Evolutionary conservation across 768 basidiomycete species (phyloP).

Genomic region (Chalciporus chontae): DNA sequence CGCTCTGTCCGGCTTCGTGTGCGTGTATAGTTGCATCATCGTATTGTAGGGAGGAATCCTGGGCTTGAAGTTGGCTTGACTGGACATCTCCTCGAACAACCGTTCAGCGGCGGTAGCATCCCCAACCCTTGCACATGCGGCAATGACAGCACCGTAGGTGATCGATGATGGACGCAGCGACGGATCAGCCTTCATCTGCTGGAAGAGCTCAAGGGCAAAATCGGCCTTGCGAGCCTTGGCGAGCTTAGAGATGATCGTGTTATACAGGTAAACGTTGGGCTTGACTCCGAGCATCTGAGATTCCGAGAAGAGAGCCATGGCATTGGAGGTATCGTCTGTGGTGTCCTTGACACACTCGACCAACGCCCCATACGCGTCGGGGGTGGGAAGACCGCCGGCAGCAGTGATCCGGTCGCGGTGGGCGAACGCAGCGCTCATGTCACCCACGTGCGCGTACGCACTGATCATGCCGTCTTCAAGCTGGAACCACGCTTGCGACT

Average conservation of each 20-base stretch:
- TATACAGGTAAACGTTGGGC: slow-evolving; percentile 89
- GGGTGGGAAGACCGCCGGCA: slow-evolving; percentile 71
- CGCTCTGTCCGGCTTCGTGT: slow-evolving; percentile 82
- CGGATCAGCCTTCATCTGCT: slow-evolving; percentile 66
- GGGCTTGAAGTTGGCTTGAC: slow-evolving; percentile 71
- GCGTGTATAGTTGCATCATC: slow-evolving; percentile 96
- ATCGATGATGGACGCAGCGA: slow-evolving; percentile 72
- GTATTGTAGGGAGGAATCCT: slow-evolving; percentile 96
- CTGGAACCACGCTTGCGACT: slow-evolving; percentile 61
- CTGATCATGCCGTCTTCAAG: slow-evolving; percentile 91
- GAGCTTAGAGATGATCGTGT: slow-evolving; percentile 95
- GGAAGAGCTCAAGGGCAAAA: slow-evolving; percentile 81
- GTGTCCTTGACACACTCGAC: slow-evolving; percentile 88
- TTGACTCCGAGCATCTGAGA: slow-evolving; percentile 61
- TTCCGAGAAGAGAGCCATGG: slow-evolving; percentile 81
- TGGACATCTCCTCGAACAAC: slow-evolving; percentile 83
- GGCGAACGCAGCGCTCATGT: slow-evolving; percentile 74
- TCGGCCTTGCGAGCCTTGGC: slow-evolving; percentile 94
- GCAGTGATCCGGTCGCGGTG: slow-evolving; percentile 78
- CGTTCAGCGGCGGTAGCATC: slow-evolving; percentile 78
- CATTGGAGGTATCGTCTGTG: slow-evolving; percentile 91
- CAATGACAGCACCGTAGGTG: slow-evolving; percentile 92
- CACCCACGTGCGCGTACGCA: slow-evolving; percentile 77
- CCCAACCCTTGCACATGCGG: slow-evolving; percentile 91
- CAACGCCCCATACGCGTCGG: slow-evolving; percentile 90